Conservation (phyloP, 768 basidiomycete genomes). For the Serendipita vermifera region DNA sequence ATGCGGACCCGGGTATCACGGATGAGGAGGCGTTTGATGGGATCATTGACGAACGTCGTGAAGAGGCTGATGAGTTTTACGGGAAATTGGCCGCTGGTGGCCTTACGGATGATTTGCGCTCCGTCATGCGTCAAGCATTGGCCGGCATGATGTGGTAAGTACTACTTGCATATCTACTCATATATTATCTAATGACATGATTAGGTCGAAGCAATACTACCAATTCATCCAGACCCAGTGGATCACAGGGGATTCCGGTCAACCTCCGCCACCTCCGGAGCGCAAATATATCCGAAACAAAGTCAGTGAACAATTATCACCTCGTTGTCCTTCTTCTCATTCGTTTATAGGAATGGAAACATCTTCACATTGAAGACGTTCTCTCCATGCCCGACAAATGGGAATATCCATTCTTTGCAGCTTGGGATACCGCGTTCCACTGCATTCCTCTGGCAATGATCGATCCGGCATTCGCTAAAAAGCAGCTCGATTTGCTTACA, state of each 20-base stretch:
- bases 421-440: slow-evolving; percentile 99
- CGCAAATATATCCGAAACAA: slow-evolving; percentile 74
- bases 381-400: slow-evolving; percentile 99
- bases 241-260: slow-evolving; percentile 90
- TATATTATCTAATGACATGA: not conserved
- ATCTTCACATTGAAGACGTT: slow-evolving; percentile 89
- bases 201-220: slow-evolving; percentile 84
- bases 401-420: slow-evolving; percentile 99
- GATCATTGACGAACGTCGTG: slow-evolving; percentile 73
- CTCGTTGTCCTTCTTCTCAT: not conserved
- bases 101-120: slow-evolving; percentile 83
- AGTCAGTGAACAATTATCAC: slow-evolving; percentile 30
- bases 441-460: slow-evolving; percentile 95
- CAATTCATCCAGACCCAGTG: slow-evolving; percentile 93
- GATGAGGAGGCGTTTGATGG: slow-evolving; percentile 88
- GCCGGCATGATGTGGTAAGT: slow-evolving; percentile 86
- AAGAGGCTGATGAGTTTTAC: slow-evolving; percentile 97
- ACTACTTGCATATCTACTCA: not conserved
- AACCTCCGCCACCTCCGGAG: slow-evolving; percentile 86
- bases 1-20: slow-evolving; percentile 65
- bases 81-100: slow-evolving; percentile 62
- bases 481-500: slow-evolving; percentile 89
- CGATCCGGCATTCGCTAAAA: slow-evolving; percentile 91
- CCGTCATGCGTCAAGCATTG: slow-evolving; percentile 93
- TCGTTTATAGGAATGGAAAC: slow-evolving; percentile 69